A percentile compares a stretch with the other conserved stretches of the same genome.
phyloP scores from a whole-genome alignment of 2,329 filamentous ascomycete species.

The Aspergillus proliferans region DNA sequence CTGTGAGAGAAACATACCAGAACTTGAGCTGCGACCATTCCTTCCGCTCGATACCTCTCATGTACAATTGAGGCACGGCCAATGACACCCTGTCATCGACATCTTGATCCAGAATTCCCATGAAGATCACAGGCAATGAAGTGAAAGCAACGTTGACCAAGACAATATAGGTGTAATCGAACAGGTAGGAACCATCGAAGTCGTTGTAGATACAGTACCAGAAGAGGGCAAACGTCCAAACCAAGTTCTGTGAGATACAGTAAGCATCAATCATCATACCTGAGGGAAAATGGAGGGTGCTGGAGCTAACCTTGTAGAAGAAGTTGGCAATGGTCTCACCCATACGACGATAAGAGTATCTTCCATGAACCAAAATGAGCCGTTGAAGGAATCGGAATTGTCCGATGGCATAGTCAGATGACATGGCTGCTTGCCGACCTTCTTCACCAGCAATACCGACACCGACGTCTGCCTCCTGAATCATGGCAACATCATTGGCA shows the following conservation, averaged over 20 bases:
- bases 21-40: conserved; percentile 97
- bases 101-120: conserved; percentile 96
- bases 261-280: conserved; percentile 3
- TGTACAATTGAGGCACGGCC: conserved; percentile 90
- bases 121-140: conserved; percentile 86
- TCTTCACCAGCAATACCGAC: conserved; percentile 92
- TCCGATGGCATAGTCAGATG: conserved; percentile 89
- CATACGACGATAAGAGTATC: conserved; percentile 93
- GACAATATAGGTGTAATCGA: conserved; percentile 96
- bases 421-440: conserved; percentile 90
- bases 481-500: conserved; percentile 96
- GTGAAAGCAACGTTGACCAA: conserved; percentile 97
- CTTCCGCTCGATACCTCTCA: conserved; percentile 86
- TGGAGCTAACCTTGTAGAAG: conserved; percentile 76
- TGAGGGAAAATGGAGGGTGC: not conserved
- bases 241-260: conserved; percentile 62
- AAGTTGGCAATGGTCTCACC: conserved; percentile 96
- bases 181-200: conserved; percentile 94
- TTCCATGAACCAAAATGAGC: conserved; percentile 80
- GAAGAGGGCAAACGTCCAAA: conserved; percentile 94
- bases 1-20: conserved; percentile 59
- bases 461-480: conserved; percentile 93
- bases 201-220: conserved; percentile 96
- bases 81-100: conserved; percentile 90
- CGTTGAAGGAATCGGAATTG: conserved; percentile 86